These are phyloP conservation scores for Infundibulicybe gibba DNA, from an alignment of 768 basidiomycete genomes.

Conservation along the genomic window DNA sequence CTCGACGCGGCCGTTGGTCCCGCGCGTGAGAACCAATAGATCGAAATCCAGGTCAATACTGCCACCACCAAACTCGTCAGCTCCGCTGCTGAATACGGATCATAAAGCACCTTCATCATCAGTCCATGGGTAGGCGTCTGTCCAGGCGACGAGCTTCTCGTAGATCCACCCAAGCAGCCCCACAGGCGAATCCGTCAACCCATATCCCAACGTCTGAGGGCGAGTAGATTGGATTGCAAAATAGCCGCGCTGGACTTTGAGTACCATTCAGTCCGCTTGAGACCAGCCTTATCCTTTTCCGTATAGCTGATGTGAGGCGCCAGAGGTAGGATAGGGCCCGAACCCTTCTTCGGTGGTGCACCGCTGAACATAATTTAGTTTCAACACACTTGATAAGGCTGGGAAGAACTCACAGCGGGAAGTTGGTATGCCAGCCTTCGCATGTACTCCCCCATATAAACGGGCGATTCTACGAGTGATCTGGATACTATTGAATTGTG, in stretches of 20 bases:
- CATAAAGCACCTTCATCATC: constrained; percentile 45
- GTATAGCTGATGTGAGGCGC: constrained; percentile 23
- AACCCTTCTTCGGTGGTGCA: no score
- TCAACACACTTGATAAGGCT: no score
- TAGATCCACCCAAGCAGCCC: constrained; percentile 54
- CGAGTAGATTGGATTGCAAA: constrained; percentile 36
- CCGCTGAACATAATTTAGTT: no score
- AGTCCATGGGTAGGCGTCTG: constrained; percentile 52
- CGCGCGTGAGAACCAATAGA: constrained; percentile 43
- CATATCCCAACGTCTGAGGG: constrained; percentile 53
- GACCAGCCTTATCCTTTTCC: constrained; percentile 27
- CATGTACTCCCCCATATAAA: constrained; percentile 28
- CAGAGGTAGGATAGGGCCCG: constrained; percentile 9
- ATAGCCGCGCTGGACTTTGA: constrained; percentile 31
- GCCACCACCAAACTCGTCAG: constrained; percentile 1
- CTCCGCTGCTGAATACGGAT: not conserved
- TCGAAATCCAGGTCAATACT: constrained; percentile 51
- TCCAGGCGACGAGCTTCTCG: constrained; percentile 46
- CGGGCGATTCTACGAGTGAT: constrained; percentile 31
- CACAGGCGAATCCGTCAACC: constrained; percentile 52
- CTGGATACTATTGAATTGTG: not conserved
- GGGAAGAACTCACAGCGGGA: constrained; percentile 29
- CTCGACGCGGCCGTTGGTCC: constrained; percentile 55
- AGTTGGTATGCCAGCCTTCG: constrained; percentile 52
- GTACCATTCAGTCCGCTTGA: constrained; percentile 25